These are phyloP conservation scores for Acidomyces sp. DNA, from an alignment of 495 filamentous ascomycete species.

Conservation along the genomic window DNA sequence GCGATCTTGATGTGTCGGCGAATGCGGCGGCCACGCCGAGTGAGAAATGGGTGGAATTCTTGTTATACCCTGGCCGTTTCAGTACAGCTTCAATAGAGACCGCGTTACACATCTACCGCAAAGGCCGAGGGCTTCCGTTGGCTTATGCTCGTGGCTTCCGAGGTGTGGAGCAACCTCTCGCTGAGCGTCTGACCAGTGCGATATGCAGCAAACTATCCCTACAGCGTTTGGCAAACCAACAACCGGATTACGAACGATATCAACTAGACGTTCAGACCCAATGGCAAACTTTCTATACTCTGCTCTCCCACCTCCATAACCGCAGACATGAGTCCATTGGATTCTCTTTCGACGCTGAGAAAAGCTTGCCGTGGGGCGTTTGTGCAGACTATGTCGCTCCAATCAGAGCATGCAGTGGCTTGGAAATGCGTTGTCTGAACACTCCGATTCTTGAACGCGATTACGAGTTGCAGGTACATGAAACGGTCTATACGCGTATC, in stretches of 20 bases:
- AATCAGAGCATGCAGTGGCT: constrained; percentile 61
- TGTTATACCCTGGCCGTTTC: constrained; percentile 72
- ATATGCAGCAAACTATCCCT: constrained; percentile 52
- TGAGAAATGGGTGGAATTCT: constrained; percentile 38
- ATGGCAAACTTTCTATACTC: constrained; percentile 79
- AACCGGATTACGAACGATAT: constrained; percentile 62
- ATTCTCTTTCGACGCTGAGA: constrained; percentile 55
- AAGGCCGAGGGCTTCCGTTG: constrained; percentile 14
- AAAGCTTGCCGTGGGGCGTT: constrained; percentile 67
- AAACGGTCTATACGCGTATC: not conserved
- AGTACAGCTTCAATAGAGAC: constrained; percentile 67
- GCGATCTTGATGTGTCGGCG: constrained; percentile 13
- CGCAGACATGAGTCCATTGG: constrained; percentile 66
- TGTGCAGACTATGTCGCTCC: constrained; percentile 66
- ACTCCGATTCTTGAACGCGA: constrained; percentile 11
- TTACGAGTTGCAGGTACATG: not conserved
- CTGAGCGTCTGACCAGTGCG: constrained; percentile 56
- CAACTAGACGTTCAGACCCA: constrained; percentile 59
- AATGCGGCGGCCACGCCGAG: constrained; percentile 10
- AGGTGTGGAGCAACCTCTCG: constrained; percentile 37
- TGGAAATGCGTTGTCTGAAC: constrained; percentile 59
- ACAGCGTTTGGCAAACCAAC: constrained; percentile 43
- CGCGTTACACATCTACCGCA: constrained; percentile 54
- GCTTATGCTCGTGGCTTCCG: constrained; percentile 4
- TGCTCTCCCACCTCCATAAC: constrained; percentile 74